phyloP scores from a whole-genome alignment of 2,329 filamentous ascomycete genomes.

The Aspergillus tubingensis region DNA sequence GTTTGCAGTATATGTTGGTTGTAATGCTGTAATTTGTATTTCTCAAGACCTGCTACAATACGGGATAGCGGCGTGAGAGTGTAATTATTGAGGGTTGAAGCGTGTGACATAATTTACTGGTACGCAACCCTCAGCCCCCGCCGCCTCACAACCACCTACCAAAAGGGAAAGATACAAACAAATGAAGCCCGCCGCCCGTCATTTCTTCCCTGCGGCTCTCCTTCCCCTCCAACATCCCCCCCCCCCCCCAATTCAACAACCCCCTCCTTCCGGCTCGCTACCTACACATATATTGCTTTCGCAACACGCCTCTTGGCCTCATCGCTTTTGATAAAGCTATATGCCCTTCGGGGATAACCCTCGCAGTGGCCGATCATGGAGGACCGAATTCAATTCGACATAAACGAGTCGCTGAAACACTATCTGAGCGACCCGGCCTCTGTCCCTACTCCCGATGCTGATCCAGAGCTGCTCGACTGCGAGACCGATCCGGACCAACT shows the following conservation, averaged over 20 bases:
- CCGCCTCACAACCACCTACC: slow-evolving; percentile 16
- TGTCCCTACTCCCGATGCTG: slow-evolving; percentile 83
- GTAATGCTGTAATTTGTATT: background rate
- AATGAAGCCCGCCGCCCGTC: slow-evolving; percentile 18
- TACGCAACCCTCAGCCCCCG: background rate
- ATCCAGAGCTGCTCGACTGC: slow-evolving; percentile 80
- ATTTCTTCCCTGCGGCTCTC: slow-evolving; percentile 15
- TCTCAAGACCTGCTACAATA: background rate
- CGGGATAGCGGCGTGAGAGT: background rate
- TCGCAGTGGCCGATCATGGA: slow-evolving; percentile 58
- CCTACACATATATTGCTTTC: background rate
- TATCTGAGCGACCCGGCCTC: slow-evolving; percentile 91
- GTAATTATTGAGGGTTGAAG: background rate
- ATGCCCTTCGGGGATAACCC: slow-evolving; percentile 19
- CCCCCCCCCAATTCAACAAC: slow-evolving; percentile 3
- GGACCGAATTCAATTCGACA: slow-evolving; percentile 76
- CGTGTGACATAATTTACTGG: slow-evolving; percentile 1
- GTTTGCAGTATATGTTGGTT: background rate
- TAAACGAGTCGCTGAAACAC: slow-evolving; percentile 93
- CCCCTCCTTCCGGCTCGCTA: background rate
- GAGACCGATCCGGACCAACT: slow-evolving; percentile 87
- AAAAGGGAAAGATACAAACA: slow-evolving; percentile 36
- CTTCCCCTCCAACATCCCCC: slow-evolving; percentile 17
- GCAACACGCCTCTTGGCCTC: background rate
- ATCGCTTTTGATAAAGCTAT: background rate